phyloP scores from a whole-genome alignment of 176 grass and related monocot genomes.

The Aegilops umbellulata region DNA sequence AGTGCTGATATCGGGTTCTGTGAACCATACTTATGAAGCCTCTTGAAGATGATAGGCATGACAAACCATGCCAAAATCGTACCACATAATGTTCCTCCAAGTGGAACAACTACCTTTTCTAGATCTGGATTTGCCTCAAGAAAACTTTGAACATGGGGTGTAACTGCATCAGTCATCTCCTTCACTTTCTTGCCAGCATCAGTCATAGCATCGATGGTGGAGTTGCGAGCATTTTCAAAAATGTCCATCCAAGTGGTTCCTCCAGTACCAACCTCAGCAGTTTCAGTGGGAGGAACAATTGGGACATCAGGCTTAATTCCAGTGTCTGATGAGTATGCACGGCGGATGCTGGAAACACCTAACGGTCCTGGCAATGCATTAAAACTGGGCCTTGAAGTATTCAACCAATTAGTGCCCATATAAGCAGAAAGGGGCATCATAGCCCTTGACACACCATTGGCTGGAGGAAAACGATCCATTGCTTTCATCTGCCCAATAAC shows the following conservation, averaged over 20 bases:
- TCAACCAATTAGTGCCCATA: conserved; percentile 26
- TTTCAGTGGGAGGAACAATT: conserved; percentile 49
- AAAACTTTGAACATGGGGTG: conserved; percentile 63
- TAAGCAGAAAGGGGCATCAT: conserved; percentile 17
- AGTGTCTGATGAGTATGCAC: conserved; percentile 56
- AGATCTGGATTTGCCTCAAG: conserved; percentile 76
- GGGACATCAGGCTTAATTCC: conserved; percentile 36
- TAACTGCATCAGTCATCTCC: conserved; percentile 57
- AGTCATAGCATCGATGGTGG: conserved; percentile 50
- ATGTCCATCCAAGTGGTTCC: conserved; percentile 53
- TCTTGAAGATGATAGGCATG: conserved; percentile 79
- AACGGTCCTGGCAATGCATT: conserved; percentile 27
- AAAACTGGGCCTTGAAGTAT: conserved; percentile 26
- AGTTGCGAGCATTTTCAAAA: conserved; percentile 53
- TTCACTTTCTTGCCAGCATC: conserved; percentile 58
- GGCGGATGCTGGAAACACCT: conserved; percentile 12
- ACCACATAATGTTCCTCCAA: conserved; percentile 64
- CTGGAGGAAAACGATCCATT: conserved; percentile 6
- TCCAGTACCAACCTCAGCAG: conserved; percentile 14
- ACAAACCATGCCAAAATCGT: conserved; percentile 80
- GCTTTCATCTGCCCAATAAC: conserved; percentile 12
- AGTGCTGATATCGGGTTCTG: conserved; percentile 60
- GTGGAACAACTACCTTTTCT: conserved; percentile 75
- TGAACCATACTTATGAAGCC: conserved; percentile 75
- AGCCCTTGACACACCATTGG: conserved; percentile 25